Conservation (phyloP, 1,139 yeast genomes). For the Geotrichum siamense region DNA sequence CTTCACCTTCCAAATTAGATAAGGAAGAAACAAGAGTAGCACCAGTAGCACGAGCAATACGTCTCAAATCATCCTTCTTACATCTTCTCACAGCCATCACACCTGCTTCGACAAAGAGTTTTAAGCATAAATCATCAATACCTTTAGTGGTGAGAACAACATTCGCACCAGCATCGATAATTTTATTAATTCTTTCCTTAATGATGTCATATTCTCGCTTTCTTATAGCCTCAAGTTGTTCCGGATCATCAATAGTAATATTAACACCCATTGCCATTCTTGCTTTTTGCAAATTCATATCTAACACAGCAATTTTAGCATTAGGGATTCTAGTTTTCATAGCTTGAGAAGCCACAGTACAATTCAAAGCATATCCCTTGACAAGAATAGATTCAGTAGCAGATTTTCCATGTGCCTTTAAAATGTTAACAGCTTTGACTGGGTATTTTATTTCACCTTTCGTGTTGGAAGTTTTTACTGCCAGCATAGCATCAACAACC, state of each 20-base stretch:
- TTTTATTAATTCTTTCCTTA: constrained; percentile 78
- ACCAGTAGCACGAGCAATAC: constrained; percentile 98
- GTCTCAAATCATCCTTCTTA: constrained; percentile 90
- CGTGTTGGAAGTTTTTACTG: constrained; percentile 83
- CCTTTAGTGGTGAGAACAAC: constrained; percentile 97
- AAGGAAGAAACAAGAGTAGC: constrained; percentile 82
- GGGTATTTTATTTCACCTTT: constrained; percentile 92
- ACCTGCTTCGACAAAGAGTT: constrained; percentile 91
- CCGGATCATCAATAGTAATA: constrained; percentile 95
- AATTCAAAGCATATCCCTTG: constrained; percentile 91
- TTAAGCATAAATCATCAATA: constrained; percentile 91
- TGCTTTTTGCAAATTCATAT: constrained; percentile 90
- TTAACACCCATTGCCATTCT: constrained; percentile 99
- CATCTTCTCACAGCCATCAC: constrained; percentile 98
- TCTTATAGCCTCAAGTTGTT: constrained; percentile 91
- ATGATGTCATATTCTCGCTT: constrained; percentile 90
- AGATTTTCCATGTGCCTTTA: constrained; percentile 96
- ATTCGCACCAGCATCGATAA: constrained; percentile 89
- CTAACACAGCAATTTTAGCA: constrained; percentile 89
- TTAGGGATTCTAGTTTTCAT: constrained; percentile 69
- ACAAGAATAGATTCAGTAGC: constrained; percentile 79
- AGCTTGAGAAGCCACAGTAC: constrained; percentile 97
- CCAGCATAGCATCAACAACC: constrained; percentile 94
- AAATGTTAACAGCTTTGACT: constrained; percentile 90
- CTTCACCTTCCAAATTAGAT: constrained; percentile 96